These are phyloP conservation scores for Rhizophagus sp. DNA, from an alignment of 192 early-diverging fungal species.

Conservation along the genomic window DNA sequence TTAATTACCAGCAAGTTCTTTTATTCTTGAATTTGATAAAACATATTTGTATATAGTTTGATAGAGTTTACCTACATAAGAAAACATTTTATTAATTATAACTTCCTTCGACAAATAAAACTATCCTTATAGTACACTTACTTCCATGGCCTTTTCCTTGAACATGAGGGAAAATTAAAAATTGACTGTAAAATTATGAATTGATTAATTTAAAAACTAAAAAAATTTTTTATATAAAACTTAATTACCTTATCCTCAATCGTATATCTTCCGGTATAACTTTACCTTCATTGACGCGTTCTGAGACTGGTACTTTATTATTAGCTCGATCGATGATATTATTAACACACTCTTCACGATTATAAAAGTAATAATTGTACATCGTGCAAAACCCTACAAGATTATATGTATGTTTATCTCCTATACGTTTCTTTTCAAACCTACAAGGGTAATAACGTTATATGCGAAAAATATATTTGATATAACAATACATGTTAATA, in stretches of 20 bases:
- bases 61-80: conserved; percentile 59
- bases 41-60: conserved; percentile 57
- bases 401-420: conserved; percentile 57
- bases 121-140: conserved; percentile 18
- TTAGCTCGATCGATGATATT: neutral
- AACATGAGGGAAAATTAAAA: conserved; percentile 89
- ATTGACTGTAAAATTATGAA: conserved; percentile 67
- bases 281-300: neutral
- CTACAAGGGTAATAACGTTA: conserved; percentile 23
- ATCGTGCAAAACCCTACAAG: conserved; percentile 83
- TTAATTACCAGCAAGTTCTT: conserved; percentile 59
- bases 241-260: conserved; percentile 77
- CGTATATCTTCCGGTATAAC: conserved; percentile 64
- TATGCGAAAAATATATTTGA: conserved; percentile 23
- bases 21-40: conserved; percentile 44
- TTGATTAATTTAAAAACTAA: conserved; percentile 5
- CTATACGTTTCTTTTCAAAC: conserved; percentile 53
- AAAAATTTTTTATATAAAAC: neutral
- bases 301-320: neutral
- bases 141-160: conserved; percentile 83
- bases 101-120: neutral
- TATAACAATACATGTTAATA: neutral
- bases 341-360: neutral
- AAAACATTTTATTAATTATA: neutral
- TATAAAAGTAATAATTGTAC: conserved; percentile 83